Evolutionary conservation across 2,329 filamentous ascomycete species (phyloP), one percentile per base, ranked within the genome.

Genomic region (Elsinoe ampelina): DNA sequence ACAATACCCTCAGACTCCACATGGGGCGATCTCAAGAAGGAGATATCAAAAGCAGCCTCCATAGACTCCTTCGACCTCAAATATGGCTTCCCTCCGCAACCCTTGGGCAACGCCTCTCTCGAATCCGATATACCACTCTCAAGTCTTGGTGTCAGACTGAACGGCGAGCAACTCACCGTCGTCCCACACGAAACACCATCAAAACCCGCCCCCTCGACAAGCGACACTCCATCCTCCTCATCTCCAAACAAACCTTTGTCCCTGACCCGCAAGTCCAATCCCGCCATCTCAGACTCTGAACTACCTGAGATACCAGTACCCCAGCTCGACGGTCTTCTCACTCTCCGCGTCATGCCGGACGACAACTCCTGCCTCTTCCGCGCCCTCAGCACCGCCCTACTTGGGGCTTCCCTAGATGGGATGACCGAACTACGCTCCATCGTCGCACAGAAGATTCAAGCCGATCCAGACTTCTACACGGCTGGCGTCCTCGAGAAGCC

Each of bases 361-460:
- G 92, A 97, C 71, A 96, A 96, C 71, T 89, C 85, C 58, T 97
- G 92, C 72, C 83, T 97, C 65, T 97, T 96, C 71, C 87, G 90
- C 26, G 91, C 92, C 0, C 84, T 97, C 47, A 87, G 88, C 13
- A 86, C 85, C 55, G 87, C 87, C 2, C 78, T 95, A n/a, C 81
- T 89, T 50, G 80, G 81, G 32, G 68, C 69, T 8, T 75, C 77
- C 1, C 77, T 86, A 63, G 82, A 85, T 61, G 77, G 78, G 7
- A 86, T 87, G 82, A 81, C 77, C 0, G 84, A 87, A 64, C 77
- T 96, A 15, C 84, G 91, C 57, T 83, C 80, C 12, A 78, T 95
- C 60, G 84, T 95, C 17, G 89, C 88, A 1, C 81, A 86, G 54
- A 82, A 83, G 50, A 96, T 97, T 58, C 83, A 87, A 62, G 75